A percentile compares a stretch with the other conserved stretches of the same genome.
Evolutionary conservation across 257 asterid genomes (phyloP).

Genomic region (Nicotiana otophora): DNA sequence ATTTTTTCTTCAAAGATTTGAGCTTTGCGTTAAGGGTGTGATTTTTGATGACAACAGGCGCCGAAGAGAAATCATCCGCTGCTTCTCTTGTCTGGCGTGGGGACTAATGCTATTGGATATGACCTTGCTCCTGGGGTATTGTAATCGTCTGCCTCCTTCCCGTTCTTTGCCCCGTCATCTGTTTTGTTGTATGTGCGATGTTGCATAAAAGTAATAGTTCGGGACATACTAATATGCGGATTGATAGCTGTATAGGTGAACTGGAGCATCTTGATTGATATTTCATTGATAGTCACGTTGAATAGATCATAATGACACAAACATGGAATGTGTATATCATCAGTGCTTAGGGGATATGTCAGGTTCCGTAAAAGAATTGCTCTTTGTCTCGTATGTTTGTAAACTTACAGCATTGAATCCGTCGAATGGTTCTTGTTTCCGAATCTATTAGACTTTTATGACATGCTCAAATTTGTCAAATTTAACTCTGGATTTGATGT

Average conservation of each 20-base stretch:
- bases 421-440: neutral
- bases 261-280: neutral
- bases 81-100: conserved; percentile 88
- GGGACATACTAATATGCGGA: neutral
- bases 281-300: neutral
- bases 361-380: neutral
- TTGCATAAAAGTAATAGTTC: neutral
- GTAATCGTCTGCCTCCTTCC: neutral
- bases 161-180: neutral
- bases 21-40: neutral
- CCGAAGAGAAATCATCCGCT: conserved; percentile 86
- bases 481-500: neutral
- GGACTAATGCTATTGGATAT: conserved; percentile 96
- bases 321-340: neutral
- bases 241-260: neutral
- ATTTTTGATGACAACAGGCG: conserved; percentile 34
- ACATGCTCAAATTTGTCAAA: neutral
- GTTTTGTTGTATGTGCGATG: neutral
- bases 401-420: too few relatives aligned
- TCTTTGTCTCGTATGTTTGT: neutral
- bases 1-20: neutral
- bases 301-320: neutral
- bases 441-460: neutral
- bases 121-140: conserved; percentile 90
- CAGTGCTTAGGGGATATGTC: neutral